Base-by-base conservation (phyloP, 805 yeast genomes). In the Yarrowia yakushimensis region DNA sequence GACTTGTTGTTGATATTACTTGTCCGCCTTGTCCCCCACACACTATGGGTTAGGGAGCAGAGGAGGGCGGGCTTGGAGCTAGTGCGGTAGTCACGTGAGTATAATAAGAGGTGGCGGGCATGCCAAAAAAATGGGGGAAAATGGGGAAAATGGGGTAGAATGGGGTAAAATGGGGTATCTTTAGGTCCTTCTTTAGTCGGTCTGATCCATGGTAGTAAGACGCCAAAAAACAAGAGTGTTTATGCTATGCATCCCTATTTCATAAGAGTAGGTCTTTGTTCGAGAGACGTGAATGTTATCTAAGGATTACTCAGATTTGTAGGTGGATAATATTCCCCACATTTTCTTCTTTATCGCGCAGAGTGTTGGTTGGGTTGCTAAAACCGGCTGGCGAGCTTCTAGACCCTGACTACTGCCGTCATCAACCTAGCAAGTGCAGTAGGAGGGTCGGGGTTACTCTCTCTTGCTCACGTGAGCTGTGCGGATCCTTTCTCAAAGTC, bases 401-500 rank as follows among this genome's bases (percentile, higher is more conserved):
- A 45, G 52, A 45, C 52, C 52, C 52, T 45, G 52, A 45, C 52
- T 45, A 45, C 52, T 45, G 52, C 52, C 28, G 18, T 28, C 36
- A n/a, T 18, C 17, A 15, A 8, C 52, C 52, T 45, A 36, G 18
- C 13, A 10, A 28, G 25, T 45, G 52, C 52, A 45, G 12, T 13
- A 1, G 12, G 12, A 43, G 50, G 17, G 10, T 10, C 33, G 18
- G 12, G 33, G 2, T 7, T 6, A 5, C n/a, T 12, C n/a, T n/a
- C n/a, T n/a, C n/a, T n/a, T n/a, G n/a, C n/a, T 27, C 34, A 43
- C 25, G 17, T 43, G 34, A 43, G n/a, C 33, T 20, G 6, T 45
- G 18, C 52, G 52, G 52, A 45, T 45, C 52, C 52, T 18, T 45
- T 30, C 52, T 36, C 36, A 45, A 45, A 45, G 52, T 45, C 36